These are phyloP conservation scores for Syzygium malaccense DNA, from an alignment of 441 rosid species.

Conservation along the genomic window DNA sequence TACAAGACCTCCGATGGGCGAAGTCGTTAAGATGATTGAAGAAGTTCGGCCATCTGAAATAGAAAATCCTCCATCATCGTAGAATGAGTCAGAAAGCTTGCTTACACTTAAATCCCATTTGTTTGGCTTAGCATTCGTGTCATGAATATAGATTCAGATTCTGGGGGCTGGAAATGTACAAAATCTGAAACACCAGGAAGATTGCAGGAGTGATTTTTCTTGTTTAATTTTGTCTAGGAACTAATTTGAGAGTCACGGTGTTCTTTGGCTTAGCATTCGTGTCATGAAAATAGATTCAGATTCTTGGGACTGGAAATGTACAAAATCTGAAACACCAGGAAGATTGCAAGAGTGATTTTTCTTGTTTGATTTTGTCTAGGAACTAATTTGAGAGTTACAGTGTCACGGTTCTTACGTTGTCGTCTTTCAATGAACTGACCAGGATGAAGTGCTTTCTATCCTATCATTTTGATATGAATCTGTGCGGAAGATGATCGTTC, in stretches of 20 bases:
- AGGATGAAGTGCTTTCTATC: not conserved
- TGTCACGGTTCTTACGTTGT: not conserved
- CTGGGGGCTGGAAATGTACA: not conserved
- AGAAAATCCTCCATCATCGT: constrained; percentile 33
- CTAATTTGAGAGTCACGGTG: not conserved
- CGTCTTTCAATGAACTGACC: not conserved
- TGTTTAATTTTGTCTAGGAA: not conserved
- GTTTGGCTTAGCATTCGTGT: not conserved
- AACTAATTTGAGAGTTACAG: not conserved
- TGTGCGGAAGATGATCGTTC: no score
- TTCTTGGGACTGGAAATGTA: not conserved
- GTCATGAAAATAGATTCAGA: not conserved
- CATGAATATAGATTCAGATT: not conserved
- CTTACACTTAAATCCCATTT: not conserved
- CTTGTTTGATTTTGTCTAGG: not conserved
- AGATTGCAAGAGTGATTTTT: not conserved
- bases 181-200: not conserved
- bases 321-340: not conserved
- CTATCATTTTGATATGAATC: no score
- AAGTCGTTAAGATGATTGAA: constrained; percentile 59
- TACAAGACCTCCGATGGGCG: constrained; percentile 50
- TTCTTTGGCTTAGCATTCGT: not conserved
- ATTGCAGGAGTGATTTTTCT: not conserved
- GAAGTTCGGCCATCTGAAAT: constrained; percentile 40
- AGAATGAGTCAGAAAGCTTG: not conserved